Conservation (phyloP, 768 basidiomycete species). For the Albatrellus ellisii region DNA sequence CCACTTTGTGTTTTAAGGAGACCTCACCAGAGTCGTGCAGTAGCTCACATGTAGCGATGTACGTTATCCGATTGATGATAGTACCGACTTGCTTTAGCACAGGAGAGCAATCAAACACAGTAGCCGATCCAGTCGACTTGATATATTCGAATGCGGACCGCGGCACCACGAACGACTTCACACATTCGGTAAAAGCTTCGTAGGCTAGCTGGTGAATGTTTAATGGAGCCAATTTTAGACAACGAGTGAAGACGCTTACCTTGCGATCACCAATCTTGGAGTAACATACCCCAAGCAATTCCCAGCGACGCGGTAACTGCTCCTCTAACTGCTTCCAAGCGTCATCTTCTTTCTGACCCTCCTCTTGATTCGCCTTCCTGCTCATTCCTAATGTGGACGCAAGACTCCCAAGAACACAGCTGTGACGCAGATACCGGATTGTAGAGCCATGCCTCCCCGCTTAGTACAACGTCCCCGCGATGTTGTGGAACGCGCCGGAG, state of each 20-base stretch:
- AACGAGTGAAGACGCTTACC: too few species aligned
- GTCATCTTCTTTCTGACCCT: slow-evolving; percentile 19
- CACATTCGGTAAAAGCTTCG: slow-evolving; percentile 30
- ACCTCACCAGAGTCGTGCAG: slow-evolving; percentile 36
- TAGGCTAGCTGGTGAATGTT: slow-evolving; percentile 62
- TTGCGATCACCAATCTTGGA: slow-evolving; percentile 65
- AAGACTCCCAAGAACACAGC: slow-evolving; percentile 44
- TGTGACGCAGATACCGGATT: slow-evolving; percentile 50
- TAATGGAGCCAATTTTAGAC: too few species aligned
- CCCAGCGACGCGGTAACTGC: slow-evolving; percentile 62
- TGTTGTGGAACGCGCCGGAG: slow-evolving; percentile 58
- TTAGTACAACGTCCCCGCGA: slow-evolving; percentile 61
- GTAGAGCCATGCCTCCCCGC: slow-evolving; percentile 46
- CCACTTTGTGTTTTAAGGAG: slow-evolving; percentile 25
- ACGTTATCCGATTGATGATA: slow-evolving; percentile 55
- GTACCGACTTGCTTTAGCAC: slow-evolving; percentile 40
- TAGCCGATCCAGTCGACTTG: slow-evolving; percentile 8
- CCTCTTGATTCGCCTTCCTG: too few species aligned
- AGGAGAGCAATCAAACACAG: slow-evolving; percentile 28
- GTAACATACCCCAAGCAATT: slow-evolving; percentile 69
- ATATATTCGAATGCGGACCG: slow-evolving; percentile 9
- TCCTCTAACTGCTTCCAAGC: slow-evolving; percentile 48
- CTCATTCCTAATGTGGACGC: slow-evolving; percentile 20
- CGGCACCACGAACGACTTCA: slow-evolving; percentile 18
- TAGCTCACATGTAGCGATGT: slow-evolving; percentile 55